A percentile compares a stretch with the other conserved stretches of the same genome.
Conservation (phyloP, 495 filamentous ascomycete species). For the Xylaria flabelliformis region DNA sequence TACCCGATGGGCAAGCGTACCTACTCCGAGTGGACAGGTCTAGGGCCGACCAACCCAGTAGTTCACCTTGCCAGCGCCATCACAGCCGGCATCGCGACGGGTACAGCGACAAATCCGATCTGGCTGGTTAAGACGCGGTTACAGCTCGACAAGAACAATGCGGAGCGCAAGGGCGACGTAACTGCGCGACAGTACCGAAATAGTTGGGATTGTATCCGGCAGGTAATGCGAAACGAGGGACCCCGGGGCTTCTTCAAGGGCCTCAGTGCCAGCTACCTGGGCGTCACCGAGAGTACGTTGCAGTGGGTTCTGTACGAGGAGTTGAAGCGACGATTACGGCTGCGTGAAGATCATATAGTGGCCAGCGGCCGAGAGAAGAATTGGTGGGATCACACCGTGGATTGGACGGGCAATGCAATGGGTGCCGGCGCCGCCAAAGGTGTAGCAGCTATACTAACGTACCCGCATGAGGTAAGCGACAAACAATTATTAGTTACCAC, state of each 20-base stretch:
- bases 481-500: background rate
- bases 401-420: conserved; percentile 72
- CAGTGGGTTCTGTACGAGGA: conserved; percentile 90
- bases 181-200: conserved; percentile 74
- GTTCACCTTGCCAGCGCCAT: conserved; percentile 78
- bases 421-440: conserved; percentile 85
- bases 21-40: conserved; percentile 68
- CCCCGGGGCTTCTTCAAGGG: conserved; percentile 81
- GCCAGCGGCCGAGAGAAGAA: conserved; percentile 61
- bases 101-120: conserved; percentile 89
- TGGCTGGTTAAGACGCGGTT: conserved; percentile 91
- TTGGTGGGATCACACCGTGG: conserved; percentile 67
- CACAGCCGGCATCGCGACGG: conserved; percentile 76
- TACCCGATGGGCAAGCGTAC: conserved; percentile 89
- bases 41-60: conserved; percentile 68
- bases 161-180: conserved; percentile 56
- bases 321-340: conserved; percentile 70
- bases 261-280: conserved; percentile 85
- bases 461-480: conserved; percentile 81
- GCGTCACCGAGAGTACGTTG: conserved; percentile 82
- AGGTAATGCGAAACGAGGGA: conserved; percentile 79
- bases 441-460: conserved; percentile 77
- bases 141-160: conserved; percentile 78
- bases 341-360: conserved; percentile 61
- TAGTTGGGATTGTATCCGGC: conserved; percentile 77